Base-by-base conservation (phyloP, 306 rosid genomes). In the Pyrus betulifolia region DNA sequence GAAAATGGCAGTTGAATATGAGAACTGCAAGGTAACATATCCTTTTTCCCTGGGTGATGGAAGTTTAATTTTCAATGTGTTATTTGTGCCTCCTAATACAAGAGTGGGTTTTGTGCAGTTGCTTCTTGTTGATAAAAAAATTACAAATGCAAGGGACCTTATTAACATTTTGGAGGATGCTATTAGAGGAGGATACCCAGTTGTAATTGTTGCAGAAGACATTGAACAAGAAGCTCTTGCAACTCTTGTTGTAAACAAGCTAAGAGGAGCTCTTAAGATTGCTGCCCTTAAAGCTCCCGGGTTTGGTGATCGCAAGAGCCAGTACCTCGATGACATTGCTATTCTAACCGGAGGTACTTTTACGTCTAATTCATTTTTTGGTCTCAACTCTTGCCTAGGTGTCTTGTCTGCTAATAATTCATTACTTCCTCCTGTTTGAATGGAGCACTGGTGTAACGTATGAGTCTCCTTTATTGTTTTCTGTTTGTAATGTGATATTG, bases 261-360 rank as follows among this genome's bases (percentile, higher is more conserved):
- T 96, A 67, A 91, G 99, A 85, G 99, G 99, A 64, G 88, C 99
- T 11, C 80, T 96, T 78, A 96, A 96, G 89, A 92, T 96, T 78
- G 99, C 99, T 54, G 99, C 99, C 18, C 89, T 96, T 19, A 96
- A 96, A 84, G 99, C 99, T 82, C 99, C 99, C 1, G 99, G 99
- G 30, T 96, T 96, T 80, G 99, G 99, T 61, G 99, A 96, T 70
- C 97, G 99, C 82, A 96, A 96, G 91, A 92, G 97, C 98, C 99
- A 96, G 83, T 96, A 96, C 85, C 97, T 96, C 46, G 99, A 96
- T 75, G 99, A 96, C 80, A 91, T 96, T 76, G 99, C 99, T 66
- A 87, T 96, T 71, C 83, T 96, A 59, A 96, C 99, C 11, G 98
- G 97, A 89, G 99, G 97, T 94, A 35, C 22, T 49, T 61, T 46